Conservation (phyloP, 2,329 filamentous ascomycete species). For the Arachnomyces sp. region DNA sequence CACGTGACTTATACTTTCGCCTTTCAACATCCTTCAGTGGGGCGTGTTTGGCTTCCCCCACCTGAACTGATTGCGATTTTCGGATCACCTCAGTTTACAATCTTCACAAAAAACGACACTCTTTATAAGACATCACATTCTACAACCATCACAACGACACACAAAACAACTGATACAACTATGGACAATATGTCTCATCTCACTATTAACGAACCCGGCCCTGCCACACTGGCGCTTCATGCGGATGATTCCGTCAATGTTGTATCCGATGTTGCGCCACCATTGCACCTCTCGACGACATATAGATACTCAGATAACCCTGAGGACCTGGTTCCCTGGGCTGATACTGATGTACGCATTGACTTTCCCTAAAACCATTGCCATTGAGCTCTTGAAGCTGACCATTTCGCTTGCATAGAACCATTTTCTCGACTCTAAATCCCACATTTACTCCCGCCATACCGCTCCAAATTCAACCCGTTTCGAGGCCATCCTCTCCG, state of each 20-base stretch:
- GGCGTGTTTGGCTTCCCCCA: too few species aligned
- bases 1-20: too few species aligned
- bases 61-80: too few species aligned
- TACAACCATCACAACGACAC: conserved; percentile 10
- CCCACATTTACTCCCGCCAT: conserved; percentile 77
- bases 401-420: neutral
- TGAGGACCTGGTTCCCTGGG: conserved; percentile 49
- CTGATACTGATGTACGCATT: conserved; percentile 49
- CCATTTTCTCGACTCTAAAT: conserved; percentile 15
- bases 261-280: conserved; percentile 74
- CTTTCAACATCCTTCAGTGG: too few species aligned
- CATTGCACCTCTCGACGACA: conserved; percentile 85
- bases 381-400: neutral
- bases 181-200: conserved; percentile 3
- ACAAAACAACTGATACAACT: too few species aligned
- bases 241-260: conserved; percentile 70
- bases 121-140: conserved; percentile 14
- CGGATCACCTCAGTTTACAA: too few species aligned
- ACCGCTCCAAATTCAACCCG: conserved; percentile 73
- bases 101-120: neutral
- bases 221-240: conserved; percentile 69
- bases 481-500: conserved; percentile 72
- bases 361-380: conserved; percentile 7
- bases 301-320: conserved; percentile 74
- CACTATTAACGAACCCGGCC: conserved; percentile 17